Conservation (phyloP, 768 basidiomycete species). For the Ramaria sp. region DNA sequence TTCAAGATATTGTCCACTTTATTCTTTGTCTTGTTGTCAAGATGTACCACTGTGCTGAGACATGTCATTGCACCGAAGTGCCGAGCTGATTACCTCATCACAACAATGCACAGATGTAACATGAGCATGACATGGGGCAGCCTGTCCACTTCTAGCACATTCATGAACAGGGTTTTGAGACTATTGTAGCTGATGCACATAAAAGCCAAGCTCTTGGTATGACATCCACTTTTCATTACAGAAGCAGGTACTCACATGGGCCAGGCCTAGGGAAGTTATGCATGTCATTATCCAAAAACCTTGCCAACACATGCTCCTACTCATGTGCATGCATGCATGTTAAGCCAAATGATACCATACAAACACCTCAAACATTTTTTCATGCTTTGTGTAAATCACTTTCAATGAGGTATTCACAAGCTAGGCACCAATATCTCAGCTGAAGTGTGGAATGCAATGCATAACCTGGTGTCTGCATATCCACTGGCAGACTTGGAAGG, state of each 20-base stretch:
- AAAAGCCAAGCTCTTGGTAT: conserved; percentile 18
- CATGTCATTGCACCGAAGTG: no score
- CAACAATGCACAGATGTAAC: no score
- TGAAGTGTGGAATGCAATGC: not conserved
- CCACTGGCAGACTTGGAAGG: conserved; percentile 9
- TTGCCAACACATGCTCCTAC: not conserved
- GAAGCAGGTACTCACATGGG: no score
- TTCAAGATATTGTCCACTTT: no score
- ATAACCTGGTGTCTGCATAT: conserved; percentile 7
- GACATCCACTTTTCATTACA: not conserved
- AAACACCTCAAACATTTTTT: not conserved
- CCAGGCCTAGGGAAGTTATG: conserved; percentile 8
- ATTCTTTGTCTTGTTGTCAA: no score
- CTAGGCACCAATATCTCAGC: not conserved
- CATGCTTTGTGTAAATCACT: not conserved
- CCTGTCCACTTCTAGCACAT: conserved; percentile 17
- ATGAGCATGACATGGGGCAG: conserved; percentile 13
- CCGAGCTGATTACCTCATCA: no score
- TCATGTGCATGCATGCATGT: no score
- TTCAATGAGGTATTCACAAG: not conserved
- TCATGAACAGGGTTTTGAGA: conserved; percentile 14
- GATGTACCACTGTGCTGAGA: no score
- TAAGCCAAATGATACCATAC: no score
- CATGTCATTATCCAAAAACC: conserved; percentile 10
- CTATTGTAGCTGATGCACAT: conserved; percentile 18